Conservation (phyloP, 2,329 filamentous ascomycete genomes). For the Alternaria longipes region DNA sequence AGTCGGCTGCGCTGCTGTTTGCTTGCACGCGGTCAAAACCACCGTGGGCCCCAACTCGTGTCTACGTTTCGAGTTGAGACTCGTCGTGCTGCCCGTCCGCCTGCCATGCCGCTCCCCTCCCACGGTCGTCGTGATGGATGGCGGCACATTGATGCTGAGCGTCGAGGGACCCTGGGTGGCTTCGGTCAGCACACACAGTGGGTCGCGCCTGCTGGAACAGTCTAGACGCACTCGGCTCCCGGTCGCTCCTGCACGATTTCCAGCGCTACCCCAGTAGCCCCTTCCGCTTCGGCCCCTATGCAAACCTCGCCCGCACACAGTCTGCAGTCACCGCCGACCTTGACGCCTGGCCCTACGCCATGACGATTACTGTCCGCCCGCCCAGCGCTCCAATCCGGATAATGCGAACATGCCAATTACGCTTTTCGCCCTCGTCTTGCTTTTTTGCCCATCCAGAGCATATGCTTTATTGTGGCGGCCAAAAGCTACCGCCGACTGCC, state of each 20-base stretch:
- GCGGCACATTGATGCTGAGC: background rate
- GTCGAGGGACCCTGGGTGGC: conserved; percentile 10
- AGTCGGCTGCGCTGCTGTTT: background rate
- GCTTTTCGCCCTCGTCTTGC: conserved; percentile 10
- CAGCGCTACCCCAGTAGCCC: conserved; percentile 26
- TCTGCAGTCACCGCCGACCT: conserved; percentile 11
- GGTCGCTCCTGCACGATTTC: conserved; percentile 25
- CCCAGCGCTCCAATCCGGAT: background rate
- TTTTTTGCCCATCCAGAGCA: conserved; percentile 3
- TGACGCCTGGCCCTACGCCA: conserved; percentile 11
- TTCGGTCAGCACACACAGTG: conserved; percentile 18
- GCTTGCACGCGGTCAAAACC: background rate
- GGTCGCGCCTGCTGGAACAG: conserved; percentile 30
- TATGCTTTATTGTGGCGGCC: conserved; percentile 11
- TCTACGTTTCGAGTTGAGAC: background rate
- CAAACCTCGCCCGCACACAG: conserved; percentile 16
- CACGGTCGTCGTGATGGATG: background rate
- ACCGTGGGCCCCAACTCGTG: background rate
- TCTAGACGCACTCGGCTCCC: conserved; percentile 30
- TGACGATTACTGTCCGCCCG: conserved; percentile 1
- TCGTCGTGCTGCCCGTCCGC: background rate
- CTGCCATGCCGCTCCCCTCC: background rate
- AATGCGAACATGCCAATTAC: conserved; percentile 11
- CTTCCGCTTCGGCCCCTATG: conserved; percentile 25
- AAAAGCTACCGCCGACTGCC: conserved; percentile 1